These are phyloP conservation scores for Tephrocybe sp. DNA, from an alignment of 768 basidiomycete genomes.

Conservation along the genomic window DNA sequence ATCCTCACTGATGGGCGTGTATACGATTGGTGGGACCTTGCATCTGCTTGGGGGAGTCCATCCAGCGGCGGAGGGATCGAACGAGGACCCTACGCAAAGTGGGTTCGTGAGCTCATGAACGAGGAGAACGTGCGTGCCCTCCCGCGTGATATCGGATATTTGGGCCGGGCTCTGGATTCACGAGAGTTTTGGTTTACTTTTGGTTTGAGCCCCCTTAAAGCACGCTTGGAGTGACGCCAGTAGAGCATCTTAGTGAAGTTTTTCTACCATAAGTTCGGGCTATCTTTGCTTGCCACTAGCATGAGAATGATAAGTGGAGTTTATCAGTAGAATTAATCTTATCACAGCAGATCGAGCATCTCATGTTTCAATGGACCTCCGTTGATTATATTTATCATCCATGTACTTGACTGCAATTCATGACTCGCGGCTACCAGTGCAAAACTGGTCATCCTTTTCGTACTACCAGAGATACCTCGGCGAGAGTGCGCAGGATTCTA, in stretches of 20 bases:
- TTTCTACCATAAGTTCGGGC: background rate
- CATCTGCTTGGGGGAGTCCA: conserved; percentile 48
- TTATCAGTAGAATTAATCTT: too few relatives aligned
- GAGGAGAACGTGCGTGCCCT: conserved; percentile 49
- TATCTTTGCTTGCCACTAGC: too few relatives aligned
- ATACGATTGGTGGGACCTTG: conserved; percentile 72
- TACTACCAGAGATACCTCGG: too few relatives aligned
- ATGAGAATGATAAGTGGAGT: too few relatives aligned
- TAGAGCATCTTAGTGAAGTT: background rate
- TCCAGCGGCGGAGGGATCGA: background rate
- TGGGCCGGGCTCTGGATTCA: conserved; percentile 59
- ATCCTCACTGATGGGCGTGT: conserved; percentile 53
- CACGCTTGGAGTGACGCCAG: conserved; percentile 27
- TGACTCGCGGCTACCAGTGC: conserved; percentile 17
- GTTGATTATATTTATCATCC: too few relatives aligned
- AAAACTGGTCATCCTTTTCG: too few relatives aligned
- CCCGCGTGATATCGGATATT: conserved; percentile 45
- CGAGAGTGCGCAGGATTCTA: too few relatives aligned
- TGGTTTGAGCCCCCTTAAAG: conserved; percentile 40
- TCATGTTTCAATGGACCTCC: too few relatives aligned
- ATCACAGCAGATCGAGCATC: too few relatives aligned
- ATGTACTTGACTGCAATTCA: conserved; percentile 25
- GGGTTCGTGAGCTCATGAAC: conserved; percentile 61
- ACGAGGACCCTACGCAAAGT: conserved; percentile 40
- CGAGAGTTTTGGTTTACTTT: conserved; percentile 61